These are phyloP conservation scores for Xylaria cubensis DNA, from an alignment of 495 filamentous ascomycete species.

Conservation along the genomic window DNA sequence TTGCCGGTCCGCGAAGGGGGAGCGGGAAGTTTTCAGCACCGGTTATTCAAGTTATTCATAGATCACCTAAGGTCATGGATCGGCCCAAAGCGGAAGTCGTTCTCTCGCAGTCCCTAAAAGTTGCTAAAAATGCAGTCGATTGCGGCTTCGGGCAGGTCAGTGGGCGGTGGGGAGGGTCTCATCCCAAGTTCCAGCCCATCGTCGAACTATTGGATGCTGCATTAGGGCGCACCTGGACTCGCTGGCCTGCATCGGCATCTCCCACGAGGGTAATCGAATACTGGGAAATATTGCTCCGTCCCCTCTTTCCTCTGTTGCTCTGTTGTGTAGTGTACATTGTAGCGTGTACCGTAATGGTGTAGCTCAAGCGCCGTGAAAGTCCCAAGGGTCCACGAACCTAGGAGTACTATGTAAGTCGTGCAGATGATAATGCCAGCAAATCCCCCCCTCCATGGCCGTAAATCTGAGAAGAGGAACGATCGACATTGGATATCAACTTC, in stretches of 20 bases:
- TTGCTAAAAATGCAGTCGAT: slow-evolving; percentile 27
- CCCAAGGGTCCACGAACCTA: slow-evolving; percentile 23
- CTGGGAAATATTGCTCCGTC: slow-evolving; percentile 24
- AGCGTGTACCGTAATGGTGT: slow-evolving; percentile 21
- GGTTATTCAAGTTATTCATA: slow-evolving; percentile 22
- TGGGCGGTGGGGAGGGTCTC: slow-evolving; percentile 23
- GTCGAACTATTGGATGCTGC: slow-evolving; percentile 31
- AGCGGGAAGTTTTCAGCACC: neutral
- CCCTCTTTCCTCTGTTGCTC: slow-evolving; percentile 27
- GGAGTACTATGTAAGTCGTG: slow-evolving; percentile 10
- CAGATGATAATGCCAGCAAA: slow-evolving; percentile 31
- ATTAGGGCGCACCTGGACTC: slow-evolving; percentile 31
- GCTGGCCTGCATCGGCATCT: slow-evolving; percentile 30
- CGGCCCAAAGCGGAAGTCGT: slow-evolving; percentile 23
- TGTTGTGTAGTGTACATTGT: slow-evolving; percentile 13
- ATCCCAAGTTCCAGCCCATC: slow-evolving; percentile 28
- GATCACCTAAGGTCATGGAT: neutral
- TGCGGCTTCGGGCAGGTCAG: slow-evolving; percentile 28
- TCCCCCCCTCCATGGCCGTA: slow-evolving; percentile 12
- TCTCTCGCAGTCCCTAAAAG: slow-evolving; percentile 12
- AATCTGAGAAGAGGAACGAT: slow-evolving; percentile 26
- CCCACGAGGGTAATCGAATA: slow-evolving; percentile 19
- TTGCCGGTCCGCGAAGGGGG: neutral
- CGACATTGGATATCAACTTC: slow-evolving; percentile 28
- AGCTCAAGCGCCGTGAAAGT: slow-evolving; percentile 23